Percentiles rank a stretch among this genome's conserved stretches.
These are phyloP conservation scores for Aspergillus saccharolyticus DNA, from an alignment of 495 filamentous ascomycete species.

Conservation along the genomic window DNA sequence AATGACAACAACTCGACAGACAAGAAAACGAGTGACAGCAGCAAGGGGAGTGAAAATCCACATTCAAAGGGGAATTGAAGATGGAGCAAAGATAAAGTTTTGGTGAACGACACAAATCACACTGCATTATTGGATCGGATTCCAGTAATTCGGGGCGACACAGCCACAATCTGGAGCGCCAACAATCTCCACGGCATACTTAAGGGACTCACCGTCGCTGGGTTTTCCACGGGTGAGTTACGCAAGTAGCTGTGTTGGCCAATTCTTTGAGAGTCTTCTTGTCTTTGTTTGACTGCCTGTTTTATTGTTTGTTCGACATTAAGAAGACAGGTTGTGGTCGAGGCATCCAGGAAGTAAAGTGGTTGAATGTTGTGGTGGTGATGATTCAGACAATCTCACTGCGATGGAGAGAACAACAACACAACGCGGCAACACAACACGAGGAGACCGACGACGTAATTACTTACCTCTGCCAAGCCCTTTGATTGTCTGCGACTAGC, in stretches of 20 bases:
- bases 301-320: background rate
- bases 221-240: background rate
- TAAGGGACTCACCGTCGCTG: background rate
- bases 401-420: no score
- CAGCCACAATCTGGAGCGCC: background rate
- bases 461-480: background rate
- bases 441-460: background rate
- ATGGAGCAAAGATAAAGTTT: background rate
- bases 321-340: background rate
- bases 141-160: background rate
- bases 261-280: background rate
- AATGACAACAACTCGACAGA: background rate
- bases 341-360: background rate
- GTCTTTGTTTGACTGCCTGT: no score
- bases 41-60: background rate
- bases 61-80: background rate
- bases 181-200: background rate
- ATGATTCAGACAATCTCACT: no score
- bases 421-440: no score
- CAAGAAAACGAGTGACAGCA: background rate
- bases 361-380: no score
- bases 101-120: background rate
- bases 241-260: background rate
- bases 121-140: background rate
- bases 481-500: conserved; percentile 1